phyloP scores from a whole-genome alignment of 2,329 filamentous ascomycete genomes.

The Epichloe glyceriae region DNA sequence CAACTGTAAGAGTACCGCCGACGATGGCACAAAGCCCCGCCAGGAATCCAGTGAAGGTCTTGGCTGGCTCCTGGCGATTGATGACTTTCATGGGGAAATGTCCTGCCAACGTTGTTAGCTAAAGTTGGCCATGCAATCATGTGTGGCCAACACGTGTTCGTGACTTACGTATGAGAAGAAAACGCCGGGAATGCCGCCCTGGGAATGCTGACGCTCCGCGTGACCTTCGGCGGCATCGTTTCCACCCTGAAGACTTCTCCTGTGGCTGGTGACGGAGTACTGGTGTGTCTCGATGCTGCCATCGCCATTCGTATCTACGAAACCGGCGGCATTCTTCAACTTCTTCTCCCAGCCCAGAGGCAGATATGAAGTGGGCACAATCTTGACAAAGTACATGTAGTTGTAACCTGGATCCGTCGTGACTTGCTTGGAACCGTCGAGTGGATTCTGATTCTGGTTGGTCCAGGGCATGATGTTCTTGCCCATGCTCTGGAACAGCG shows the following conservation, averaged over 20 bases:
- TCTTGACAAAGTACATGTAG: constrained; percentile 99
- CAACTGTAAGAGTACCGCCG: constrained; percentile 88
- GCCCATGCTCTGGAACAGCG: constrained; percentile 48
- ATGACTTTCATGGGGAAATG: constrained; percentile 99
- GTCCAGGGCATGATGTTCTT: constrained; percentile 51
- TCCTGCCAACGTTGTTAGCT: constrained; percentile 40
- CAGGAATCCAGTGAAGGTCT: constrained; percentile 84
- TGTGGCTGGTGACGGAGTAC: constrained; percentile 95
- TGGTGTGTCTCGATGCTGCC: constrained; percentile 95
- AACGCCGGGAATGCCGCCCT: constrained; percentile 87
- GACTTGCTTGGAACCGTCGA: constrained; percentile 66
- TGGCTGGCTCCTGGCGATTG: constrained; percentile 81
- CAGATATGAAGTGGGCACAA: constrained; percentile 89
- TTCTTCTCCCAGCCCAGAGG: constrained; percentile 76
- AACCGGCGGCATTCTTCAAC: constrained; percentile 15
- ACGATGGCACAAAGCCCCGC: constrained; percentile 91
- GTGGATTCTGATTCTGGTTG: constrained; percentile 82
- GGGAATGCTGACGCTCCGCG: constrained; percentile 78
- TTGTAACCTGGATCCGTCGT: constrained; percentile 79
- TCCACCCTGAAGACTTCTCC: constrained; percentile 73
- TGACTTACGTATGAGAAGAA: constrained; percentile 90
- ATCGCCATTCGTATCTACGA: constrained; percentile 39
- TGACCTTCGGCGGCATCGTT: constrained; percentile 79
- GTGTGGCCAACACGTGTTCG: background rate
- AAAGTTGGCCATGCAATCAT: no score